phyloP scores from a whole-genome alignment of 257 asterid genomes.

The Scutellaria baicalensis region DNA sequence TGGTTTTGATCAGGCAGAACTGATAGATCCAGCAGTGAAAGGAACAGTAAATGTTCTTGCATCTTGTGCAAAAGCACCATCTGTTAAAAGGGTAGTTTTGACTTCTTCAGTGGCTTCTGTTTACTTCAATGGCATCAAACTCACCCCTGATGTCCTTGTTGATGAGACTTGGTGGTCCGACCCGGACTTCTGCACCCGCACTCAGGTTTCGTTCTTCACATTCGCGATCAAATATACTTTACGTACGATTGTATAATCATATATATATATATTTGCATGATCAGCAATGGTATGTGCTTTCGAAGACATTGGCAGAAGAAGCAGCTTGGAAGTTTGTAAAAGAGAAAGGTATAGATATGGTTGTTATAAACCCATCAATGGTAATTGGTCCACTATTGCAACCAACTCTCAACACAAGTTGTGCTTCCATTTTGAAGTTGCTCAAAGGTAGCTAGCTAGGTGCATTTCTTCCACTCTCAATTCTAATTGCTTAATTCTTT shows the following conservation, averaged over 20 bases:
- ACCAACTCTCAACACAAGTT: slow-evolving; percentile 60
- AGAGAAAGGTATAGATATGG: slow-evolving; percentile 59
- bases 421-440: slow-evolving; percentile 36
- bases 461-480: not conserved
- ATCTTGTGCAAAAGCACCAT: slow-evolving; percentile 57
- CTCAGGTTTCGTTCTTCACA: too few relatives aligned
- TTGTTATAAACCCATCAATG: slow-evolving; percentile 55
- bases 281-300: slow-evolving; percentile 69
- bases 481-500: too few relatives aligned
- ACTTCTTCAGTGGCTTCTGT: slow-evolving; percentile 68
- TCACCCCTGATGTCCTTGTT: slow-evolving; percentile 52
- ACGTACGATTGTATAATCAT: too few relatives aligned
- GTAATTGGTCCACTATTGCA: slow-evolving; percentile 66
- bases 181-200: slow-evolving; percentile 41
- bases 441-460: slow-evolving; percentile 56
- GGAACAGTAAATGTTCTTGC: slow-evolving; percentile 73
- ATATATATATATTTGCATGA: too few relatives aligned
- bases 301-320: slow-evolving; percentile 65
- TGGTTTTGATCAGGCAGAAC: slow-evolving; percentile 32
- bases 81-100: slow-evolving; percentile 53
- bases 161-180: slow-evolving; percentile 77
- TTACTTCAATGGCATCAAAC: slow-evolving; percentile 37
- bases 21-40: slow-evolving; percentile 69
- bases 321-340: slow-evolving; percentile 63
- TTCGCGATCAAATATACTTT: too few relatives aligned